These are phyloP conservation scores for Mycosphaerella arachidis DNA, from an alignment of 2,329 filamentous ascomycete species.

Conservation along the genomic window DNA sequence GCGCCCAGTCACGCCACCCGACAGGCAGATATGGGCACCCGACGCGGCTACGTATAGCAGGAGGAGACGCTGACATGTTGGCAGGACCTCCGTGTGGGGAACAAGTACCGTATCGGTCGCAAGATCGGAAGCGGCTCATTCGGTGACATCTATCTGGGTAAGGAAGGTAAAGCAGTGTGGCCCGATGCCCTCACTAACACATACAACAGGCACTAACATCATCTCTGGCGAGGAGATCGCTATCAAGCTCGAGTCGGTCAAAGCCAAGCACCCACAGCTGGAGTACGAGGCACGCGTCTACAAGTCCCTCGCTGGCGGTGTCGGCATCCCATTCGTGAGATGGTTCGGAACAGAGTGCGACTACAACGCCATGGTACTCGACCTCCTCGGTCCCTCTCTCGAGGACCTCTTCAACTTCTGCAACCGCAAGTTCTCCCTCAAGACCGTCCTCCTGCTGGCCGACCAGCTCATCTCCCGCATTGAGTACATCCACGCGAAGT, in stretches of 20 bases:
- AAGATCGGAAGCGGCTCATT: slow-evolving; percentile 98
- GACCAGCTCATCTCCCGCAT: slow-evolving; percentile 99
- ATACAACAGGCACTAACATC: slow-evolving; percentile 79
- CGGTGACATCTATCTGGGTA: slow-evolving; percentile 92
- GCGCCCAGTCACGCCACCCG: slow-evolving; percentile 22
- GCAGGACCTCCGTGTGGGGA: slow-evolving; percentile 96
- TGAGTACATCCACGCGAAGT: slow-evolving; percentile 99
- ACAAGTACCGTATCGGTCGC: slow-evolving; percentile 98
- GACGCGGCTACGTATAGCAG: slow-evolving; percentile 9
- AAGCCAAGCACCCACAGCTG: slow-evolving; percentile 97
- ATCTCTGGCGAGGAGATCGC: slow-evolving; percentile 99
- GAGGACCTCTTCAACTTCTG: slow-evolving; percentile 99
- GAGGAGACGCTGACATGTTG: slow-evolving; percentile 25
- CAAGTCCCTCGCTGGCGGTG: slow-evolving; percentile 84
- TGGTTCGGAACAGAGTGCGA: slow-evolving; percentile 99
- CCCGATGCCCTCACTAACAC: slow-evolving; percentile 4
- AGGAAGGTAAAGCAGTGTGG: slow-evolving; percentile 25
- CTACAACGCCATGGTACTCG: slow-evolving; percentile 99
- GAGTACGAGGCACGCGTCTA: slow-evolving; percentile 97
- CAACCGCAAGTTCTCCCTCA: slow-evolving; percentile 98
- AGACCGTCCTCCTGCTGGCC: slow-evolving; percentile 93
- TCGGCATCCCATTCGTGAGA: slow-evolving; percentile 96
- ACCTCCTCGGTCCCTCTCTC: slow-evolving; percentile 88
- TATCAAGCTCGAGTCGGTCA: slow-evolving; percentile 99
- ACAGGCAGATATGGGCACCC: background rate